Evolutionary conservation across 2,329 filamentous ascomycete genomes (phyloP), one percentile per base, ranked within the genome.

Genomic region (Xylariaceae sp.): DNA sequence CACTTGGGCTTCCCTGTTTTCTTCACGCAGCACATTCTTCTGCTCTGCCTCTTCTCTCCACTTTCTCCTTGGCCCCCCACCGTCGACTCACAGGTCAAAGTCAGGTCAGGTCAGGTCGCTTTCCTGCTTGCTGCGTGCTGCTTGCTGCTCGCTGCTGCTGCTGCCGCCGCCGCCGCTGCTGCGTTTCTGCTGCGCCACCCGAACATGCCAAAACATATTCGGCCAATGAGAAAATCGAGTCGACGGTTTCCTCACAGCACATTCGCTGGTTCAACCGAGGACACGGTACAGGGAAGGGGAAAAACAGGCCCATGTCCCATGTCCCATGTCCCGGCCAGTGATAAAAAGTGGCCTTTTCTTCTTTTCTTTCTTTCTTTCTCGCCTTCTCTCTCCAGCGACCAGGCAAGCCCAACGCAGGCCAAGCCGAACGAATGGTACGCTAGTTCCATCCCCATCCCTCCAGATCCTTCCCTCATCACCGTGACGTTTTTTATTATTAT

Each of bases 361-460:
- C 5, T 34, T 58, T 53, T 45, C 52, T 55, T 57, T 39, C 39
- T 13, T 23, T 30, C 44, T 58, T 50, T 45, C 49, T 55, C 51
- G 39, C 56, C 39, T 9, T 51, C 57, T 51, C 30, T 52, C 45
- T 58, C 41, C 9, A 13, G 37, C 37, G 1, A 41, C 37, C 23
- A 30, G 23, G 23, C 23, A 30, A 41, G 37, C 56, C 47, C 50
- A 56, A 52, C 49, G 45, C 51, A 47, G 51, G 54, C 58, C 52
- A 58, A 48, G 56, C 48, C 61, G 62, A 30, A 30, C 23, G 23
- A 30, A 63, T 63, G 61, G 58, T 57, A 61, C 61, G 62, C 61
- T 61, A 52, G 23, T 34, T 18, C 50, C 3, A 39, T 57, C 15
- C 35, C 44, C 48, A 51, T 44, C 37, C 9, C 8, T 4, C 15